Evolutionary conservation across 345 rosid species (phyloP), one percentile per base, ranked within the genome.

Genomic region (Kandelia obovata): DNA sequence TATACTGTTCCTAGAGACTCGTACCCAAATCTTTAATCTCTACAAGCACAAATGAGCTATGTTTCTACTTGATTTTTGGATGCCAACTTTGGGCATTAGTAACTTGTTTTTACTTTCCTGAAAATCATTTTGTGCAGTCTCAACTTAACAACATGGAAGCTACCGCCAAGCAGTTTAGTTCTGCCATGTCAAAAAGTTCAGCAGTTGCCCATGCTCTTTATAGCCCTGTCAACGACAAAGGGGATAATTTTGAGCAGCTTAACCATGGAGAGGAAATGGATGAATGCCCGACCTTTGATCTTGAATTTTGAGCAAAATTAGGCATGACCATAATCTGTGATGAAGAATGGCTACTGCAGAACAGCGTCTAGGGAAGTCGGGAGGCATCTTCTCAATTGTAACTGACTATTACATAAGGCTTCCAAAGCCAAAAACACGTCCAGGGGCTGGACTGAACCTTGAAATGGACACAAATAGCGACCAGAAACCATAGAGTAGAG

Each of bases 201-300:
- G 31, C 16, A 16, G 59, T 19, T 56, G 59, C 28, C 11, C 28
- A 46, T 20, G 49, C 19, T 11, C 49, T 15, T 43, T 43, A 43
- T 43, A 43, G 16, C 13, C 55, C 71, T 7, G 61, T 43, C 21
- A 66, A 60, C 11, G 72, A 63, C 20, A 28, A 53, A 61, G 49
- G 20, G 32, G 71, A 49, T 21, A 53, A 20, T 27, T 61, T 58
- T 23, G 35, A 56, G 1, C 67, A 65, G 31, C 63, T 51, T 3
- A 53, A 72, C 34, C 67, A 53, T 60, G 49, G 75, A 27, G 67
- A 55, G 52, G 73, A 76, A 70, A 58, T 52, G 13, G 66, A 53
- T 34, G 65, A 76, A 58, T 72, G 75, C 68, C 77, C 87, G 9
- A 82, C 83, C 78, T 87, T 89, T 67, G 89, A 87, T 73, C 87